Base-by-base conservation (phyloP, 148 eudicot species). In the Vaccinium corymbosum region DNA sequence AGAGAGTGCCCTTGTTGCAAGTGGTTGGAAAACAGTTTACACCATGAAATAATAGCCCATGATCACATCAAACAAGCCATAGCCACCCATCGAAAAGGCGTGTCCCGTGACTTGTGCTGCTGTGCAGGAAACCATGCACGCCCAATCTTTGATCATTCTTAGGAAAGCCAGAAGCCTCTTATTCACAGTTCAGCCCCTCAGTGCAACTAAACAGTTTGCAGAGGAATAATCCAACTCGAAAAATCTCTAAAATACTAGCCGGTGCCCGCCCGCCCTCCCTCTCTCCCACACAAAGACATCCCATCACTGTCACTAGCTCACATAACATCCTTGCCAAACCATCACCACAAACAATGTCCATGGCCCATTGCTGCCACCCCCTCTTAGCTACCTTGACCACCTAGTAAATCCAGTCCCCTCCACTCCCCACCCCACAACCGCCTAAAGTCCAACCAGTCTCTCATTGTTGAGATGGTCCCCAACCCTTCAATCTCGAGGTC, bases 151-250 rank as follows among this genome's bases (percentile, higher is more conserved):
- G 38, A 50, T 19, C 15, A 76, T 49, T 76, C 80, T 49, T 76
- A 50, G 57, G 20, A 68, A 76, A 76, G 57, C 80, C 59, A 10
- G 35, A 76, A 76, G 79, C 79, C 29, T 50, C 20, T 49, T 76
- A 16, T 25, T 42, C 48, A 74, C 78, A 74, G 50, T 17, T 74
- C 52, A 74, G n/a, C 53, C 53, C 25, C 52, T 38, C 51, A 2
- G 3, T 42, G 49, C 52, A 74, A 46, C 73, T 68, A 68, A 68
- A 27, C 73, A 25, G 73, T 35, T 66, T 0, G 38, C 19, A 74
- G 25, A 22, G 1, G 78, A 20, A 42, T 42, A 19, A 46, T 38
- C 46, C 78, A 74, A 46, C 17, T 35, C 6, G 48, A 20, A 20
- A 1, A 62, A 0, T 56, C 15, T 56, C 59, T 17, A 3, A 56